Conservation (phyloP, 2,329 filamentous ascomycete genomes). For the Phoma sp. region DNA sequence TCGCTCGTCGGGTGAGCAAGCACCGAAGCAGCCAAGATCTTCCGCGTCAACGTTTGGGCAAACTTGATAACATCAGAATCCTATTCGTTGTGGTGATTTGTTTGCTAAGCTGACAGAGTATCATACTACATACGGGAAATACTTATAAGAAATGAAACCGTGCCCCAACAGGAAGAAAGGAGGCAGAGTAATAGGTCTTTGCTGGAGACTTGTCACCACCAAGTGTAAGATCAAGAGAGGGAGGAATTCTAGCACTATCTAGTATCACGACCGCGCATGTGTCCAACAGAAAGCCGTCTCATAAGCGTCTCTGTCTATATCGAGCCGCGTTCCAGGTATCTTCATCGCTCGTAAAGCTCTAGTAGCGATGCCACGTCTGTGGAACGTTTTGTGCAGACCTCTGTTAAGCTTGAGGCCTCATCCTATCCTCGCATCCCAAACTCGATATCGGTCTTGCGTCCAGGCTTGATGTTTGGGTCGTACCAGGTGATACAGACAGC, state of each 20-base stretch:
- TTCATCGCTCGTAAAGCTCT: slow-evolving; percentile 15
- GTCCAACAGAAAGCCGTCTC: too few species aligned
- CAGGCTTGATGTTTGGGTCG: slow-evolving; percentile 34
- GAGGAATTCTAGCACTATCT: too few species aligned
- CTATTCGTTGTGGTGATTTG: neutral
- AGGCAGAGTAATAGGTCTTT: neutral
- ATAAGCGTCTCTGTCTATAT: too few species aligned
- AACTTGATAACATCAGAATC: neutral
- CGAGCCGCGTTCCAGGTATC: too few species aligned
- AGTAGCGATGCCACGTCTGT: slow-evolving; percentile 15
- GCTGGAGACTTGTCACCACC: neutral
- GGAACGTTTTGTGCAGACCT: neutral
- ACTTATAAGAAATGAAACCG: neutral
- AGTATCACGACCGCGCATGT: too few species aligned
- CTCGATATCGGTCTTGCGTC: slow-evolving; percentile 29
- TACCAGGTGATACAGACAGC: slow-evolving; percentile 36
- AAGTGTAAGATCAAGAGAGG: neutral
- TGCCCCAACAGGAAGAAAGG: neutral
- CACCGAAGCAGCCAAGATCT: slow-evolving; percentile 11
- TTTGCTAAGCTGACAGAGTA: neutral
- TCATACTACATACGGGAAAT: neutral
- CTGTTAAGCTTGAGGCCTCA: neutral
- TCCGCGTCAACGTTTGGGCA: neutral
- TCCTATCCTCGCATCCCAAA: slow-evolving; percentile 24
- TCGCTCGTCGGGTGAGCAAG: slow-evolving; percentile 5